Base-by-base conservation (phyloP, 345 rosid genomes). In the Iberis pinnata region DNA sequence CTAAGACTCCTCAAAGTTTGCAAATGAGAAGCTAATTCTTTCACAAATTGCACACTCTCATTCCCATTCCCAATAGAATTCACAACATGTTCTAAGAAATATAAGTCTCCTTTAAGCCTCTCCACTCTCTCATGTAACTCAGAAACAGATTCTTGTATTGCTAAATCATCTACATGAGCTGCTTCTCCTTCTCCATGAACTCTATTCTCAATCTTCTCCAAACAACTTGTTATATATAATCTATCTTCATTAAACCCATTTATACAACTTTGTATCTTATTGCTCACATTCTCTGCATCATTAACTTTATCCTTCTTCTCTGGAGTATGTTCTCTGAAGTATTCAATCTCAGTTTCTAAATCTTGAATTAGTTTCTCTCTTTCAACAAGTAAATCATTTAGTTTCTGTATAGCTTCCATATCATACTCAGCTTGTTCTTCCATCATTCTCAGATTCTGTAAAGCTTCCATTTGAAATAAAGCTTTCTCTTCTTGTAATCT, bases 401-500 rank as follows among this genome's bases (percentile, higher is more conserved):
- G 69, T 49, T 79, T 77, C 49, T 83, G 82, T 71, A 92, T 72
- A n/a, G 90, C 88, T 73, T 92, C 99, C 88, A 75, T 75, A 51
- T 92, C 99, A 49, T 85, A 88, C 70, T 88, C 89, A 1, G 92
- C 82, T 70, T 80, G 86, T 43, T 80, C 88, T 60, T 92, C 98
- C 88, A 77, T 83, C 90, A 92, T 80, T 69, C 99, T 85, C 24
- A 92, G 60, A 60, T 67, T 75, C 64, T 88, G 99, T 73, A 83
- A 71, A 29, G 95, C 95, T 73, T 92, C 99, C 97, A 92, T 85
- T 40, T 81, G 89, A 33, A 88, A 81, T 5, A 77, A 50, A 1
- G 95, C 95, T 63, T 88, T 92, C 77, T 92, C 97, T 71, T 92
- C 99, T 68, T 92, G 99, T 60, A 92, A 58, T 66, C 90, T 74